Base-by-base conservation (phyloP, 1,139 yeast genomes). In the Barnettozyma hawaiiensis region DNA sequence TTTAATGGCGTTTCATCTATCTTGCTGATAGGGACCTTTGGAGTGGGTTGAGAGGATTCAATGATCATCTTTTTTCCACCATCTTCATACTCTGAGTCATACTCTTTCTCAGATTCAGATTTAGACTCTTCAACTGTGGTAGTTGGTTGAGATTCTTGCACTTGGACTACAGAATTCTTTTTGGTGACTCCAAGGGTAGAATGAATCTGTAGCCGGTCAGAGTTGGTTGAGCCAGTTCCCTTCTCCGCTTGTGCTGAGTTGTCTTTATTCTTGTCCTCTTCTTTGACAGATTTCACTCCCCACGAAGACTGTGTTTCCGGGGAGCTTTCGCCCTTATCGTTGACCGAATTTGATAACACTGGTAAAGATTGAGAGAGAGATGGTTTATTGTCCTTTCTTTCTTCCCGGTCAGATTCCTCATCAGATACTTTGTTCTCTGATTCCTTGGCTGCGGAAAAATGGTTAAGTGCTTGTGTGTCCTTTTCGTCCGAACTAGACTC, bases 41-140 rank as follows among this genome's bases (percentile, higher is more conserved):
- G n/a, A 20, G 15, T 7, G 5, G 20, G 28, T 35, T 39, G 43
- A 6, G 44, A 41, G 2, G 44, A 41, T 23, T 41, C 20, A 7
- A 37, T 40, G n/a, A 16, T 15, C 16, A 20, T 16, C 20, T 40
- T n/a, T 12, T 33, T 26, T 2, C 27, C 28, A 18, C 21, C 36
- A 15, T 35, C 36, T 6, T 40, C 42, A 21, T 21, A 21, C n/a
- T 32, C 34, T 20, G 42, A 29, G 16, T 24, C 22, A 7, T 31
- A 34, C 27, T 32, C 42, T 11, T 24, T 39, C 6, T 39, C 43
- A 24, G 29, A 28, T 11, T 20, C 34, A 16, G 18, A 21, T 14
- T 32, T 18, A 21, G 35, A 32, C 16, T 12, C 35, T 16, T 20
- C 14, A 24, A 6, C 21, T 9, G 31, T 14, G 24, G 22, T n/a